Conservation (phyloP, 495 filamentous ascomycete genomes). For the Lichenothelia convexa region DNA sequence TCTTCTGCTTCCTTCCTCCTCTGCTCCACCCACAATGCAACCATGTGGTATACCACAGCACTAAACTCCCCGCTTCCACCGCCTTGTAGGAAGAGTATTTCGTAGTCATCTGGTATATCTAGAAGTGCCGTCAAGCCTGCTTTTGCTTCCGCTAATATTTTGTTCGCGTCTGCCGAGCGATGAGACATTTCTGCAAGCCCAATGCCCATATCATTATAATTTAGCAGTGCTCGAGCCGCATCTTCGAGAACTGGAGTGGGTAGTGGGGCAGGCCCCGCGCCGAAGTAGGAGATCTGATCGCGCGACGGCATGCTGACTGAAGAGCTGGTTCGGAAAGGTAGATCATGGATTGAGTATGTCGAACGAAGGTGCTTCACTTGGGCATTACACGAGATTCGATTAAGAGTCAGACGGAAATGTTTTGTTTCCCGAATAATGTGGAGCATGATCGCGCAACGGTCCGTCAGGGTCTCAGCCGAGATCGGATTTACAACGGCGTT, state of each 20-base stretch:
- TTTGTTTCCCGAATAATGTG: too few species aligned
- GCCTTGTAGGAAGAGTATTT: conserved; percentile 63
- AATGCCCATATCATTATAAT: conserved; percentile 67
- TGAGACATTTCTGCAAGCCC: conserved; percentile 78
- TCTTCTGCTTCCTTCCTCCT: conserved; percentile 25
- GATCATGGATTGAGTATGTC: too few species aligned
- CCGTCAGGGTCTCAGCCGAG: too few species aligned
- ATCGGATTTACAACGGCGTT: too few species aligned
- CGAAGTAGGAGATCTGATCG: conserved; percentile 58
- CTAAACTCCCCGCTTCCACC: conserved; percentile 73
- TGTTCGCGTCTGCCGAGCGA: conserved; percentile 53
- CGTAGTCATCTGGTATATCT: conserved; percentile 58
- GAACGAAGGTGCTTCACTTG: too few species aligned
- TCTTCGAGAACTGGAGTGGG: conserved; percentile 58
- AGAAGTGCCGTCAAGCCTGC: conserved; percentile 31
- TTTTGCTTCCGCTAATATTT: conserved; percentile 22
- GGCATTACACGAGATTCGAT: too few species aligned
- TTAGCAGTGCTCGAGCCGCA: conserved; percentile 57
- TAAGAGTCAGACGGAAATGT: too few species aligned
- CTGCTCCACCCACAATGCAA: conserved; percentile 60
- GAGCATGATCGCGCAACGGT: too few species aligned
- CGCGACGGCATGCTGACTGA: conserved; percentile 30
- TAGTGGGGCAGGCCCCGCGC: conserved; percentile 69
- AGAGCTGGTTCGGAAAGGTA: background rate
- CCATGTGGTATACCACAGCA: conserved; percentile 63